Evolutionary conservation across 805 yeast species (phyloP), one percentile per base, ranked within the genome.

Genomic region (Candida yuanshanica): DNA sequence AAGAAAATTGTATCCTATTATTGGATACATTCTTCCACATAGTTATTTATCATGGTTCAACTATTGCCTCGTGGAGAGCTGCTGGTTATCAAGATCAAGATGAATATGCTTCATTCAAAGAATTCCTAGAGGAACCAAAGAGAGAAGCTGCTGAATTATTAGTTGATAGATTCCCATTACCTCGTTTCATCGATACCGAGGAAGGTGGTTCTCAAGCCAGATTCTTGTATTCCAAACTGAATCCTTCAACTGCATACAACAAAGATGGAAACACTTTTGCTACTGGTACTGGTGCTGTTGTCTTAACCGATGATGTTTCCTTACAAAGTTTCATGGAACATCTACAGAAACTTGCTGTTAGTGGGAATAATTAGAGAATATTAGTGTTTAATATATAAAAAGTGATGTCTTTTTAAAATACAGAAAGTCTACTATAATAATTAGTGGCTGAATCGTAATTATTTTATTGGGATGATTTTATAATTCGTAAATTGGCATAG

Each of bases 121-220:
- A 76, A 41, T 75, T 93, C 63, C 77, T 93, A 55, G 91, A 87
- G 45, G 90, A 82, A 49, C 96, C 99, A 35, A 81, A 87, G 57
- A 74, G 75, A 41, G 99, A 93, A 64, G 98, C 98, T 18, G 91
- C 95, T 7, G 88, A 83, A 53, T 72, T 95, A 49, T 77, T 93
- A 55, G 78, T 84, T 29, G 98, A 93, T 60, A 77, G 99, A 60
- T 91, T 88, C 79, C 99, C 99, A 54, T 73, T 93, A 58, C 99
- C 99, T 36, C 79, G 99, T 66, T 93, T 91, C 59, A 90, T 93
- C 53, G 96, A 91, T 55, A 88, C 96, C 45, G 97, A 91, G 61
- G 97, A 91, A 55, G 98, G 99, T 55, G 97, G 96, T 42, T 90
- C 97, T 13, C 99, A 93, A 68, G 97, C 98, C 3, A 81, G 99